Percentiles rank a stretch among this genome's conserved stretches.
Conservation (phyloP, 2,329 filamentous ascomycete genomes). For the Fusarium mexicanum region DNA sequence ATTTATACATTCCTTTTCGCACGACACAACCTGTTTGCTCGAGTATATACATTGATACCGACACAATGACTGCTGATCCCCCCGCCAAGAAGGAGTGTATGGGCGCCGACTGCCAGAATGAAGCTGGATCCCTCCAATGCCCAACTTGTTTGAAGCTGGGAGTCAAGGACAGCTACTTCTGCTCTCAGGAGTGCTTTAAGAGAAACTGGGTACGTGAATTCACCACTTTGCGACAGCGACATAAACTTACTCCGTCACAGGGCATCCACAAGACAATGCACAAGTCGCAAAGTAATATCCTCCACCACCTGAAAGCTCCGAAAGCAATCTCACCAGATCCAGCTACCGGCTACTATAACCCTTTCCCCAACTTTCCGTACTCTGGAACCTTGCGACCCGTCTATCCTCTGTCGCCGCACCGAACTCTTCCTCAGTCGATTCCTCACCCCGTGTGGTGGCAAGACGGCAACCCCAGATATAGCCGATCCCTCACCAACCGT, state of each 20-base stretch:
- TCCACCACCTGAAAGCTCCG: slow-evolving; percentile 78
- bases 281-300: slow-evolving; percentile 80
- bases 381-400: slow-evolving; percentile 85
- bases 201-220: slow-evolving; percentile 84
- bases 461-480: slow-evolving; percentile 77
- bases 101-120: slow-evolving; percentile 85
- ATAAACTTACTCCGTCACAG: slow-evolving; percentile 56
- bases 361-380: slow-evolving; percentile 87
- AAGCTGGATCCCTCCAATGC: slow-evolving; percentile 87
- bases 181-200: slow-evolving; percentile 99
- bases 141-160: slow-evolving; percentile 93
- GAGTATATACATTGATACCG: not conserved
- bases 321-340: slow-evolving; percentile 90
- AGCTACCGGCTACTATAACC: slow-evolving; percentile 91
- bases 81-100: slow-evolving; percentile 75
- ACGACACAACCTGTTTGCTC: not conserved
- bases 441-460: slow-evolving; percentile 86
- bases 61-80: slow-evolving; percentile 60
- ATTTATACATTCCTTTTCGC: not conserved
- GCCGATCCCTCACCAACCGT: slow-evolving; percentile 69
- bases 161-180: slow-evolving; percentile 92
- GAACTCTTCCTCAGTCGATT: slow-evolving; percentile 82
- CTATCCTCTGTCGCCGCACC: slow-evolving; percentile 80
- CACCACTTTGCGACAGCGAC: slow-evolving; percentile 22
- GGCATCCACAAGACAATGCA: slow-evolving; percentile 75